These are phyloP conservation scores for Solanum dulcamara DNA, from an alignment of 257 asterid genomes.

Conservation along the genomic window DNA sequence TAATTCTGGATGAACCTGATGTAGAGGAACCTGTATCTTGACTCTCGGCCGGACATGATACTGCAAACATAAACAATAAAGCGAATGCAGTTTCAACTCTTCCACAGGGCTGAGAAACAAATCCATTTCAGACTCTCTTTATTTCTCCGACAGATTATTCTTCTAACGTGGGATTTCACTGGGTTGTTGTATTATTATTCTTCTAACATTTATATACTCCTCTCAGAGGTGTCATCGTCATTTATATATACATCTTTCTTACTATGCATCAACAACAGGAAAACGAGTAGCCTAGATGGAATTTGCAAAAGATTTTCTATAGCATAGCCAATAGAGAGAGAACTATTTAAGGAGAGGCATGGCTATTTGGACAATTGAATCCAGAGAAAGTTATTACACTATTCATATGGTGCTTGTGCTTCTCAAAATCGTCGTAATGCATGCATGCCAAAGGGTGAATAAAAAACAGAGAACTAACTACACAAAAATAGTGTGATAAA, in stretches of 20 bases:
- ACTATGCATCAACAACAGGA: not conserved
- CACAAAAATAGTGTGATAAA: too few relatives aligned
- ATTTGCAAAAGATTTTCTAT: not conserved
- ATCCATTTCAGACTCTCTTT: not conserved
- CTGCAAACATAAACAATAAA: constrained; percentile 25
- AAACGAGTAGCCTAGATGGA: not conserved
- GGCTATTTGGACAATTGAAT: not conserved
- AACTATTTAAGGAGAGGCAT: not conserved
- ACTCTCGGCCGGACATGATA: constrained; percentile 67
- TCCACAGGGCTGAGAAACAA: not conserved
- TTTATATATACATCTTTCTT: not conserved
- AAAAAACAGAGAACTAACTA: not conserved
- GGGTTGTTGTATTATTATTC: too few relatives aligned
- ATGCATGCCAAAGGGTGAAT: not conserved
- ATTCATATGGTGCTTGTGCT: not conserved
- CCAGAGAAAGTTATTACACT: not conserved
- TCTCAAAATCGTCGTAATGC: not conserved
- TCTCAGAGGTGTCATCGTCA: not conserved
- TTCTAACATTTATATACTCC: not conserved
- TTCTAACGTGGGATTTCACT: too few relatives aligned
- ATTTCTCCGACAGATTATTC: not conserved
- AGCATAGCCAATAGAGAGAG: not conserved
- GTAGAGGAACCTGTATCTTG: constrained; percentile 79
- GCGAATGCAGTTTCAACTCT: not conserved
- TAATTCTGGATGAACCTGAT: constrained; percentile 54